A percentile compares a stretch with the other conserved stretches of the same genome.
Conservation (phyloP, 2,329 filamentous ascomycete species). For the Trichoderma semiorbis region DNA sequence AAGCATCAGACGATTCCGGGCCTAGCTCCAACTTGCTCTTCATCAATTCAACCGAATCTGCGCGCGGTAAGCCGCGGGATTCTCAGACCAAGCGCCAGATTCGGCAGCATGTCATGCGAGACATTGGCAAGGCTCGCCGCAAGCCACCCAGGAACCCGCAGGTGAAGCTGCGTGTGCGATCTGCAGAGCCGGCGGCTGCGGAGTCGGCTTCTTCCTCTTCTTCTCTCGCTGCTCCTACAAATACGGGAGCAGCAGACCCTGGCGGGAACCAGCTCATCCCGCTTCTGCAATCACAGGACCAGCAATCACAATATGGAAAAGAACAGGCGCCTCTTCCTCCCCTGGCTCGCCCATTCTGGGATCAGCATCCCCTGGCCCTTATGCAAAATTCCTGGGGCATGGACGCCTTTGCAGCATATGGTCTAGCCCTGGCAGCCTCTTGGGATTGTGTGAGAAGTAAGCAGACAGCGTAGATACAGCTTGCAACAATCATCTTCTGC, state of each 20-base stretch:
- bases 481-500: not conserved
- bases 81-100: slow-evolving; percentile 6
- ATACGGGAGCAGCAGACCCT: not conserved
- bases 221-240: not conserved
- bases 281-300: not conserved
- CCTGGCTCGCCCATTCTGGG: slow-evolving; percentile 7
- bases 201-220: not conserved
- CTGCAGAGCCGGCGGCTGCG: not conserved
- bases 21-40: slow-evolving; percentile 5
- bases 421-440: not conserved
- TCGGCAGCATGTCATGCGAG: slow-evolving; percentile 16
- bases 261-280: not conserved
- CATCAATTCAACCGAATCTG: slow-evolving; percentile 9
- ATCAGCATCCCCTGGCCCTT: slow-evolving; percentile 7
- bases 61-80: not conserved
- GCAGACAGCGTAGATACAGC: not conserved
- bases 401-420: slow-evolving; percentile 14
- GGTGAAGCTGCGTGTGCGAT: not conserved
- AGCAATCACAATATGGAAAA: not conserved
- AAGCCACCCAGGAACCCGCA: slow-evolving; percentile 16
- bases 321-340: not conserved
- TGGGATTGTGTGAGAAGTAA: not conserved
- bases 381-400: slow-evolving; percentile 5
- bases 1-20: not conserved
- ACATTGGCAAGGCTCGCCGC: slow-evolving; percentile 15